Evolutionary conservation across 805 yeast genomes (phyloP).

Genomic region (Naumovozyma baii): DNA sequence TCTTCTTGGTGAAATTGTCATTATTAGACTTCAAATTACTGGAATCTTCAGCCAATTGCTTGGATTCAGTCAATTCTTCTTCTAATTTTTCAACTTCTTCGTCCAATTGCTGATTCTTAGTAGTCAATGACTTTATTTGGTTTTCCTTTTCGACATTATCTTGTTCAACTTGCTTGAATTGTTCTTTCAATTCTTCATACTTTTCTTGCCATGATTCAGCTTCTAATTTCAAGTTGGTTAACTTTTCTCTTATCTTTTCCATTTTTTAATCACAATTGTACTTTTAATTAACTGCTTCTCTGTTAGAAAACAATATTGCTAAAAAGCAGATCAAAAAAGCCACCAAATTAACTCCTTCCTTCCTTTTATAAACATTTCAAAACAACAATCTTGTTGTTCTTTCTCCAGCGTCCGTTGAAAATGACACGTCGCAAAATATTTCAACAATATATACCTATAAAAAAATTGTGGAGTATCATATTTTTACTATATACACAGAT

Average conservation of each 20-base stretch:
- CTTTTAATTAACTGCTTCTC: too few species aligned
- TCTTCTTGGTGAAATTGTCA: slow-evolving; percentile 86
- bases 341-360: too few species aligned
- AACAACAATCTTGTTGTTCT: too few species aligned
- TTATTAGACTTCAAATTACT: slow-evolving; percentile 79
- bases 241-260: slow-evolving; percentile 63
- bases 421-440: too few species aligned
- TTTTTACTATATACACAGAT: too few species aligned
- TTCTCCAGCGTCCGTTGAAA: too few species aligned
- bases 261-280: too few species aligned
- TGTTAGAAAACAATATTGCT: too few species aligned
- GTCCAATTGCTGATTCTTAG: slow-evolving; percentile 85
- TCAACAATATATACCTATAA: too few species aligned
- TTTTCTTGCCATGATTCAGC: slow-evolving; percentile 97
- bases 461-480: too few species aligned
- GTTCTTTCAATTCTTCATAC: slow-evolving; percentile 74
- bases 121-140: slow-evolving; percentile 84
- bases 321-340: too few species aligned
- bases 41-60: slow-evolving; percentile 86
- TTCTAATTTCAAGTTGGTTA: slow-evolving; percentile 81
- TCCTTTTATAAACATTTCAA: too few species aligned
- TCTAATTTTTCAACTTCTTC: slow-evolving; percentile 58
- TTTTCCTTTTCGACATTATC: slow-evolving; percentile 87
- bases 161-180: slow-evolving; percentile 85
- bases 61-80: slow-evolving; percentile 29